A percentile compares a stretch with the other conserved stretches of the same genome.
phyloP scores from a whole-genome alignment of 257 asterid genomes.

The Salvia splendens region DNA sequence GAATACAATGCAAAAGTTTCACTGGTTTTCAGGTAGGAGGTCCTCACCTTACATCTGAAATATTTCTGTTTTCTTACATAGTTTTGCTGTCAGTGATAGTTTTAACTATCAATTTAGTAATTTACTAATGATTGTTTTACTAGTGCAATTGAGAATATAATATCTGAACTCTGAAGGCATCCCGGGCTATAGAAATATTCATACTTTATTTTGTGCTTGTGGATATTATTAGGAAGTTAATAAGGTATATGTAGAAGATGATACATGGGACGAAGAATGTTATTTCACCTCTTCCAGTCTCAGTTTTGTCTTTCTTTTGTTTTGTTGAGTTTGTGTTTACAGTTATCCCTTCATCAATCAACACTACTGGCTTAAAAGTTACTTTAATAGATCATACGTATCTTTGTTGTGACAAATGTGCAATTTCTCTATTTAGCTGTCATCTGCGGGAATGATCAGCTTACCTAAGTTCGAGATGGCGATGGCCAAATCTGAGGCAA shows the following conservation, averaged over 20 bases:
- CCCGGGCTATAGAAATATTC: background rate
- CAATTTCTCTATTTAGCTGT: conserved; percentile 53
- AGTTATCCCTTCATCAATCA: conserved; percentile 17
- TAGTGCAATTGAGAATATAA: background rate
- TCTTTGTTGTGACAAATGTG: conserved; percentile 30
- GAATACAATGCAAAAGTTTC: conserved; percentile 85
- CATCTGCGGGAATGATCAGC: conserved; percentile 83
- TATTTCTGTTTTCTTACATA: conserved; percentile 10
- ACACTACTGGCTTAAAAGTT: background rate
- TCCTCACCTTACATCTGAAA: conserved; percentile 20
- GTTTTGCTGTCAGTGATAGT: conserved; percentile 18
- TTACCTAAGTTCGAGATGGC: conserved; percentile 91
- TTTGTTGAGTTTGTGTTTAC: conserved; percentile 20
- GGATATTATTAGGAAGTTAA: conserved; percentile 16
- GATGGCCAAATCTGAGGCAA: conserved; percentile 80
- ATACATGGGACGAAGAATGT: background rate
- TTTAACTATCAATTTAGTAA: background rate
- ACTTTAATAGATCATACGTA: conserved; percentile 1
- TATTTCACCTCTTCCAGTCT: conserved; percentile 21
- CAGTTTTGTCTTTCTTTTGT: background rate
- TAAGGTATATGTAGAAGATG: conserved; percentile 12
- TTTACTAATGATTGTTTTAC: background rate
- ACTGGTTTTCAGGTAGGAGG: conserved; percentile 89
- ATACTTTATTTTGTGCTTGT: background rate
- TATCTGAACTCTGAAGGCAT: conserved; percentile 5